These are phyloP conservation scores for Psilocybe sp. DNA, from an alignment of 768 basidiomycete genomes.

Conservation along the genomic window DNA sequence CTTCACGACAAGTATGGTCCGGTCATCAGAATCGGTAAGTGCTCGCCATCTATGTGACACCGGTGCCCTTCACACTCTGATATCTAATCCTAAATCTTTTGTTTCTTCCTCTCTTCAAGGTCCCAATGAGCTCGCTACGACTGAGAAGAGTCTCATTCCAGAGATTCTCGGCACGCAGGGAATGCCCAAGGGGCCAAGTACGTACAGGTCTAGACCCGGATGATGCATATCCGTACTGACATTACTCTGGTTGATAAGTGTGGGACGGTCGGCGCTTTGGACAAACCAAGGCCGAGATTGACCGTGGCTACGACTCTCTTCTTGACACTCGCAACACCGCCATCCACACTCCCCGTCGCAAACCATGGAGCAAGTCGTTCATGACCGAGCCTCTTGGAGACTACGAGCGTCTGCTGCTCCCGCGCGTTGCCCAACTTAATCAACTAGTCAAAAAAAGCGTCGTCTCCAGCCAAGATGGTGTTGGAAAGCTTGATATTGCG, in stretches of 20 bases:
- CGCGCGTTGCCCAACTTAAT: constrained; percentile 22
- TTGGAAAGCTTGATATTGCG: constrained; percentile 23
- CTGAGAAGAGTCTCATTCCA: constrained; percentile 28
- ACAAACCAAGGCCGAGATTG: constrained; percentile 10
- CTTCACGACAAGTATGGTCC: constrained; percentile 53
- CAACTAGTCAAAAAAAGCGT: constrained; percentile 3
- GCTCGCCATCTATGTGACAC: background rate
- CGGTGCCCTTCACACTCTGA: background rate
- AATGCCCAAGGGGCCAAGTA: constrained; percentile 39
- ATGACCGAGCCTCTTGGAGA: constrained; percentile 27
- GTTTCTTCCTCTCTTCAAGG: constrained; percentile 21
- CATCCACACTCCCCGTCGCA: constrained; percentile 32
- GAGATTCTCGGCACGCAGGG: constrained; percentile 33
- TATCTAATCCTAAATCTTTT: background rate
- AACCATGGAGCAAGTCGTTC: constrained; percentile 39
- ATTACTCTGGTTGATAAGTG: constrained; percentile 12
- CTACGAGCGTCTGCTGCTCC: constrained; percentile 17
- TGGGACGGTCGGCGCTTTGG: constrained; percentile 27
- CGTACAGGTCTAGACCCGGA: constrained; percentile 3
- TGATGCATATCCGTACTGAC: background rate
- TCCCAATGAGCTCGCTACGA: constrained; percentile 45
- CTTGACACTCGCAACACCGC: constrained; percentile 28
- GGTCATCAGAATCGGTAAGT: constrained; percentile 49
- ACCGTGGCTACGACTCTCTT: constrained; percentile 14
- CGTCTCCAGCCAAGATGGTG: constrained; percentile 7